These are phyloP conservation scores for Dictyostelium capitatum DNA, from an alignment of 78 protist species.

Conservation along the genomic window DNA sequence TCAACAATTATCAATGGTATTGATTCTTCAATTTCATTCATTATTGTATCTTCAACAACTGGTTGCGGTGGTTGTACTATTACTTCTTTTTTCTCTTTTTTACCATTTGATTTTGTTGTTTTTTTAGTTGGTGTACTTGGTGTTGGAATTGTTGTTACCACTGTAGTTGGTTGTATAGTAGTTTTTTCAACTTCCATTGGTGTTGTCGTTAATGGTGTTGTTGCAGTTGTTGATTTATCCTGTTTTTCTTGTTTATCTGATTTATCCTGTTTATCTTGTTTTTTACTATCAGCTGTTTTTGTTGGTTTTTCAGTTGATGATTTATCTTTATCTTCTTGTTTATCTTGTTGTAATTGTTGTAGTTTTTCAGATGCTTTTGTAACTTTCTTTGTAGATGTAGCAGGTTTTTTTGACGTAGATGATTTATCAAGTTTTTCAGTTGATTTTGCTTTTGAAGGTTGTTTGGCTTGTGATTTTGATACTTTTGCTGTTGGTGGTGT, in stretches of 20 bases:
- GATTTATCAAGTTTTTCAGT: no score
- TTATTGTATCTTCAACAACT: no score
- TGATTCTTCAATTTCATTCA: not conserved
- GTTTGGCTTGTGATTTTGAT: no score
- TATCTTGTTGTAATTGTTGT: not conserved
- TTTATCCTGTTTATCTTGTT: slow-evolving; percentile 1
- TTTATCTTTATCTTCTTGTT: not conserved
- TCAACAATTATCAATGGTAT: not conserved
- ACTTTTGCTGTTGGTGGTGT: not conserved
- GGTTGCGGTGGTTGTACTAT: not conserved
- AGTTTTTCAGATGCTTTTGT: not conserved
- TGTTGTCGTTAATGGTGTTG: not conserved
- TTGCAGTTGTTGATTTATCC: not conserved
- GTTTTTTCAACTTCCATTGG: not conserved
- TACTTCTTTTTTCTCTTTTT: not conserved
- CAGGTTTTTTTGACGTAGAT: not conserved
- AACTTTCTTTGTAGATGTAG: not conserved
- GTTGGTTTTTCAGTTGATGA: not conserved
- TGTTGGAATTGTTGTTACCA: not conserved
- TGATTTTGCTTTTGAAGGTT: no score
- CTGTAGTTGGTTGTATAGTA: not conserved
- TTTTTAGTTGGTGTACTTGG: not conserved
- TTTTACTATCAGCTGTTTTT: not conserved
- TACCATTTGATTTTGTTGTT: slow-evolving; percentile 7
- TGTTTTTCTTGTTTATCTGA: not conserved